Evolutionary conservation across 148 eudicot genomes (phyloP).

Genomic region (Nyssa sinensis): DNA sequence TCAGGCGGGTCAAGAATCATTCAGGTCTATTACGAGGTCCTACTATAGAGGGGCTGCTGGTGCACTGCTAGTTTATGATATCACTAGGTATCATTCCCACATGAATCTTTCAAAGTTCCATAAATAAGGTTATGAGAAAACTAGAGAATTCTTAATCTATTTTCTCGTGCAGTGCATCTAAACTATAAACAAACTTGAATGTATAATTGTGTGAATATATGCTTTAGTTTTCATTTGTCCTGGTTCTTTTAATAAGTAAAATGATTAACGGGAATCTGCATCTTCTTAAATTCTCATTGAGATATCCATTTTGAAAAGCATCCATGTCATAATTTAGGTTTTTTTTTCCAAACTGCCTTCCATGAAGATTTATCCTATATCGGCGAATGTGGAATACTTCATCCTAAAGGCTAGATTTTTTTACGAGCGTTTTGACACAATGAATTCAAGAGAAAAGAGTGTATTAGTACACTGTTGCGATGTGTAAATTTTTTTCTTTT

Average conservation of each 20-base stretch:
- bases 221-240: background rate
- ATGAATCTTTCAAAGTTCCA: background rate
- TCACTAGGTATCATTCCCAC: conserved; percentile 40
- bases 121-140: background rate
- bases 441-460: background rate
- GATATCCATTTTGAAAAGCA: background rate
- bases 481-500: background rate
- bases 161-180: background rate
- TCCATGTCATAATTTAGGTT: background rate
- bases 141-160: background rate
- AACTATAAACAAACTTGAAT: background rate
- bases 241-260: background rate
- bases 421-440: background rate
- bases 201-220: background rate
- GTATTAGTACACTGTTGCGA: background rate
- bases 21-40: conserved; percentile 61
- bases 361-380: background rate
- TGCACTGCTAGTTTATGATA: conserved; percentile 60
- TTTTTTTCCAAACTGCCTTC: background rate
- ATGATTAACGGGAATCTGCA: background rate
- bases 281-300: background rate
- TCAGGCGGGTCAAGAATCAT: conserved; percentile 67
- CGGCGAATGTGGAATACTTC: background rate
- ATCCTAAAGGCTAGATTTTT: no score
- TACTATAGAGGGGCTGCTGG: conserved; percentile 68